phyloP scores from a whole-genome alignment of 345 rosid genomes.

The Bruguiera gymnorhiza region DNA sequence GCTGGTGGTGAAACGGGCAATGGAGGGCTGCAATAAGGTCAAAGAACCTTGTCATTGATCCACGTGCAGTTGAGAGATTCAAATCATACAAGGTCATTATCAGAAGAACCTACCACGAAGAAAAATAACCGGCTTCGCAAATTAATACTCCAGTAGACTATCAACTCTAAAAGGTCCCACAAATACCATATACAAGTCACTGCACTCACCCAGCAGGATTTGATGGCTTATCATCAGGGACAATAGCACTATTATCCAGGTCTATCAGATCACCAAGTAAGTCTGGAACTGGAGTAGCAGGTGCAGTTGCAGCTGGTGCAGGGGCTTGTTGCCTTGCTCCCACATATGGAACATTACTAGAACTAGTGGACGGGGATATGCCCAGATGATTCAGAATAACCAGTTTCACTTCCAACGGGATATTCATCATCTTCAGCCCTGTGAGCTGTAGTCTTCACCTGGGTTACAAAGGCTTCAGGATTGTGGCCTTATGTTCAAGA shows the following conservation, averaged over 20 bases:
- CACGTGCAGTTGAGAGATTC: not conserved
- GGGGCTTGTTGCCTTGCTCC: slow-evolving; percentile 60
- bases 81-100: not conserved
- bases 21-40: slow-evolving; percentile 56
- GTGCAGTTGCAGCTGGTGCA: slow-evolving; percentile 40
- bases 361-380: slow-evolving; percentile 58
- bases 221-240: slow-evolving; percentile 72
- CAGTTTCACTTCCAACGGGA: slow-evolving; percentile 78
- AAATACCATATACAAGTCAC: not conserved
- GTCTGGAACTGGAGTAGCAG: slow-evolving; percentile 81
- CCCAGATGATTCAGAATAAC: slow-evolving; percentile 68
- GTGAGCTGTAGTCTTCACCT: slow-evolving; percentile 71
- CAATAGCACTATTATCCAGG: slow-evolving; percentile 71
- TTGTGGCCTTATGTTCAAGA: no score
- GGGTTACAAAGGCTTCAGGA: slow-evolving; percentile 94
- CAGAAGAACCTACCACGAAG: no score
- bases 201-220: slow-evolving; percentile 66
- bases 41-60: not conserved
- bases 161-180: slow-evolving; percentile 2
- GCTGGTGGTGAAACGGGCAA: slow-evolving; percentile 77
- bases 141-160: not conserved
- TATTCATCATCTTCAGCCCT: slow-evolving; percentile 92
- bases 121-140: not conserved
- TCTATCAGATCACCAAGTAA: slow-evolving; percentile 90
- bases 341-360: slow-evolving; percentile 50